Evolutionary conservation across 345 rosid genomes (phyloP), one percentile per base, ranked within the genome.

Genomic region (Sisymbrium altissimum): DNA sequence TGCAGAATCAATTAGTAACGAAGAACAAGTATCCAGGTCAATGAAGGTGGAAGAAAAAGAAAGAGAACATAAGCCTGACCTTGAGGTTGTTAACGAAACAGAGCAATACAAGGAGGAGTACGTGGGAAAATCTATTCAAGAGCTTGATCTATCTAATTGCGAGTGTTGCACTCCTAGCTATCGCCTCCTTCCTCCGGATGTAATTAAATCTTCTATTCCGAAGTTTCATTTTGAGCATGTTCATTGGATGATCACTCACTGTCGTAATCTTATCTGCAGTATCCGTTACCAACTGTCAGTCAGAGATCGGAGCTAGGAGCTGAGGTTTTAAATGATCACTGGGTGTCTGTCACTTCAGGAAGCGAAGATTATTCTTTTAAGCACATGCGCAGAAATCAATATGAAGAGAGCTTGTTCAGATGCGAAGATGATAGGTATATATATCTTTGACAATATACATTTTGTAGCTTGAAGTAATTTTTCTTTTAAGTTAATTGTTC

Each of bases 281-380:
- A 95, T 84, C 97, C 93, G 6, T 87, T 87, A 81, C 83, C 90
- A 73, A 74, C 85, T 66, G 97, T 84, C 46, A 85, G 87, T 74
- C 83, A 96, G 12, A 92, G 87, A 73, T 89, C 88, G 52, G 69
- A 75, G 25, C 35, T 75, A 52, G 99, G 90, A 62, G 88, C 92
- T 58, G 96, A 86, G 78, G 97, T 95, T 15, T 70, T 95, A 81
- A 95, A 95, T 86, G 97, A 95, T 79, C 86, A 86, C 68, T 95
- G 99, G 99, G 99, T 95, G 14, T 92, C 97, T 66, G 99, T 88
- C 70, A 95, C 99, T 55, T 95, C 99, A 38, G 98, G 98, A 74
- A 94, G 98, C 56, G 98, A 94, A 80, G 98, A 94, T 83, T 91
- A 91, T 74, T 94, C 98, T 32, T 94, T 94, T 71, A 94, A 89